A percentile compares a stretch with the other conserved stretches of the same genome.
Conservation (phyloP, 768 basidiomycete genomes). For the Suillus subalutaceus region DNA sequence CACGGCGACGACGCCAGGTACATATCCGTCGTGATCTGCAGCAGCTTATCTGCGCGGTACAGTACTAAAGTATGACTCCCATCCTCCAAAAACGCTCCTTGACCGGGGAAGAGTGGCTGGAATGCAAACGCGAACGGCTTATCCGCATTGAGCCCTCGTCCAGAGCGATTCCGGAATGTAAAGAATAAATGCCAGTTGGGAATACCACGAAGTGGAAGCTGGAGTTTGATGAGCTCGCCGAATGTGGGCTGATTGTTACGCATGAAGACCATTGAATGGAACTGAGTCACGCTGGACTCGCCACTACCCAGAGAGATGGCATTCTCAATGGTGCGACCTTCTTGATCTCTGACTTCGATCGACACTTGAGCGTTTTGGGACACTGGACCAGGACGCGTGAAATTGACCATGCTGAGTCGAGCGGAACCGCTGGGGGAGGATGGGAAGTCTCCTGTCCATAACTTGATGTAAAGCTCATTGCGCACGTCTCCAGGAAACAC, state of each 20-base stretch:
- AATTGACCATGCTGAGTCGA: constrained; percentile 57
- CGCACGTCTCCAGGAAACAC: constrained; percentile 92
- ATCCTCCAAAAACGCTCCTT: constrained; percentile 82
- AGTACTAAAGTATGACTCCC: constrained; percentile 85
- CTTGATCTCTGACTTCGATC: constrained; percentile 79
- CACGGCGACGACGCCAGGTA: constrained; percentile 77
- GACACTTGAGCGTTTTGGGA: constrained; percentile 78
- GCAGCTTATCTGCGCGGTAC: constrained; percentile 78
- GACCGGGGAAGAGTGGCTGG: constrained; percentile 81
- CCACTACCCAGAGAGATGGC: constrained; percentile 85
- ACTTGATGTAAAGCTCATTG: constrained; percentile 94
- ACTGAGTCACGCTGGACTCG: constrained; percentile 78
- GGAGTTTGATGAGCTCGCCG: constrained; percentile 90
- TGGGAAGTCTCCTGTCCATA: constrained; percentile 91
- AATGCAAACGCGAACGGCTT: constrained; percentile 92
- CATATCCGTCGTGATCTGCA: constrained; percentile 60
- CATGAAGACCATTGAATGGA: constrained; percentile 89
- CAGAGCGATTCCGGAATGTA: constrained; percentile 80
- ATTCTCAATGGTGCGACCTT: constrained; percentile 69
- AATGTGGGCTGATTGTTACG: constrained; percentile 89
- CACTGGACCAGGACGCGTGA: constrained; percentile 59
- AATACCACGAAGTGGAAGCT: constrained; percentile 66
- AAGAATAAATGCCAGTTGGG: constrained; percentile 92
- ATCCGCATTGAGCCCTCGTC: constrained; percentile 54
- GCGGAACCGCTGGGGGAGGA: constrained; percentile 54